phyloP scores from a whole-genome alignment of 1,139 yeast species.

The Yamadazyma atlantica region DNA sequence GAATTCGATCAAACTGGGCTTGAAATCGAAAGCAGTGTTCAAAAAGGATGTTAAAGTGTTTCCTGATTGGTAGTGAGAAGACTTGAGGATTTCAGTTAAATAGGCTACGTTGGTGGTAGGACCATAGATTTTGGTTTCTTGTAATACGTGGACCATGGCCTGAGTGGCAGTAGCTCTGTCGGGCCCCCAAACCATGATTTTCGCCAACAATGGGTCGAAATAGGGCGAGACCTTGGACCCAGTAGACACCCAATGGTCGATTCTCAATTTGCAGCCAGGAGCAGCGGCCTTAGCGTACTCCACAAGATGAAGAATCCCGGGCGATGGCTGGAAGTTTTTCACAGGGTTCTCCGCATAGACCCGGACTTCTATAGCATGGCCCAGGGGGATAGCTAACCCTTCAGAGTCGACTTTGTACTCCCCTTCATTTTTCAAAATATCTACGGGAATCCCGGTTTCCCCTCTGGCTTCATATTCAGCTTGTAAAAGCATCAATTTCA shows the following conservation, averaged over 20 bases:
- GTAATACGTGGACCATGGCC: conserved; percentile 21
- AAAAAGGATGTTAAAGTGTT: conserved; percentile 4
- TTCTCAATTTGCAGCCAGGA: conserved; percentile 16
- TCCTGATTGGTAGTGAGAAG: conserved; percentile 4
- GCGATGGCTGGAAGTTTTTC: conserved; percentile 30
- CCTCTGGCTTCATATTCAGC: conserved; percentile 25
- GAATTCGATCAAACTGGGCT: conserved; percentile 5
- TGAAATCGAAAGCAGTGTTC: conserved; percentile 4
- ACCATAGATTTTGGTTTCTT: conserved; percentile 21
- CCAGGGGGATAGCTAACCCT: conserved; percentile 23
- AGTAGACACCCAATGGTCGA: conserved; percentile 34
- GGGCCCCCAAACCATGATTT: conserved; percentile 32
- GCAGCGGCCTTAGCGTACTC: conserved; percentile 15
- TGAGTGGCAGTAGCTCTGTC: conserved; percentile 18
- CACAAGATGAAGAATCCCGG: conserved; percentile 29
- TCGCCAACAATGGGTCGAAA: conserved; percentile 34
- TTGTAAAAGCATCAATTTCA: conserved; percentile 28
- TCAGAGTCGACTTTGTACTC: conserved; percentile 10
- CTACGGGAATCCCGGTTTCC: conserved; percentile 19
- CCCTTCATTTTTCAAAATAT: conserved; percentile 8
- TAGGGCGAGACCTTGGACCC: conserved; percentile 32
- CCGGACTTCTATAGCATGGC: conserved; percentile 33
- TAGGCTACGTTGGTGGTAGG: conserved; percentile 32
- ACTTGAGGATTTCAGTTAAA: conserved; percentile 1
- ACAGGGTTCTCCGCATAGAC: conserved; percentile 35